These are phyloP conservation scores for Verticillium dahliae DNA, from an alignment of 2,329 filamentous ascomycete genomes.

Conservation along the genomic window DNA sequence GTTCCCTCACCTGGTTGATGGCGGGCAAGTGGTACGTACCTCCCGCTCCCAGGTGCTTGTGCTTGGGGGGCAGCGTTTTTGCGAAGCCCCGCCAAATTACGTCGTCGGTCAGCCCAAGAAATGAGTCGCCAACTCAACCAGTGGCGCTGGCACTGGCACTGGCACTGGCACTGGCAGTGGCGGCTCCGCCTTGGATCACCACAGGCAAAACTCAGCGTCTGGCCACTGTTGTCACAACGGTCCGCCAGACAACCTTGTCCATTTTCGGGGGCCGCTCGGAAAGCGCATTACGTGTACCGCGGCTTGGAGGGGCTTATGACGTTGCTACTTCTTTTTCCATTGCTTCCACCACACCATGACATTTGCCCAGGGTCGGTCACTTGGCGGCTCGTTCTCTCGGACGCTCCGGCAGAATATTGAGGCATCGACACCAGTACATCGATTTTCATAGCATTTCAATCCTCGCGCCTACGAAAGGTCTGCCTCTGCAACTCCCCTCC, in stretches of 20 bases:
- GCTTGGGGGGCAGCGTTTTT: conserved; percentile 5
- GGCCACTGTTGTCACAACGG: neutral
- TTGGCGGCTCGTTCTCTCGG: neutral
- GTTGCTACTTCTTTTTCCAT: neutral
- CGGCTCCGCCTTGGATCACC: too few species aligned
- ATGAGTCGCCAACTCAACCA: neutral
- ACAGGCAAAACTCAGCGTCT: too few species aligned
- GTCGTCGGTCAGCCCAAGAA: conserved; percentile 6
- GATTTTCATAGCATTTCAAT: neutral
- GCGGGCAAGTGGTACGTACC: neutral
- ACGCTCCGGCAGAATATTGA: neutral
- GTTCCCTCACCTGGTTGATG: neutral
- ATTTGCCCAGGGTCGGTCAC: neutral
- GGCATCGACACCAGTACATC: neutral
- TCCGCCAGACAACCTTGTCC: neutral
- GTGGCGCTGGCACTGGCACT: too few species aligned
- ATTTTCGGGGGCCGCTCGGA: neutral
- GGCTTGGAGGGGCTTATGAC: neutral
- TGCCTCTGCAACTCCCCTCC: too few species aligned
- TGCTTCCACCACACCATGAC: neutral
- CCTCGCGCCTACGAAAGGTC: neutral
- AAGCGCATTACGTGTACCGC: neutral
- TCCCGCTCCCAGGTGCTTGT: neutral
- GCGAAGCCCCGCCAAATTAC: conserved; percentile 15
- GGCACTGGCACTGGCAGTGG: too few species aligned